These are phyloP conservation scores for Ophiosphaerella korrae DNA, from an alignment of 2,329 filamentous ascomycete species.

Conservation along the genomic window DNA sequence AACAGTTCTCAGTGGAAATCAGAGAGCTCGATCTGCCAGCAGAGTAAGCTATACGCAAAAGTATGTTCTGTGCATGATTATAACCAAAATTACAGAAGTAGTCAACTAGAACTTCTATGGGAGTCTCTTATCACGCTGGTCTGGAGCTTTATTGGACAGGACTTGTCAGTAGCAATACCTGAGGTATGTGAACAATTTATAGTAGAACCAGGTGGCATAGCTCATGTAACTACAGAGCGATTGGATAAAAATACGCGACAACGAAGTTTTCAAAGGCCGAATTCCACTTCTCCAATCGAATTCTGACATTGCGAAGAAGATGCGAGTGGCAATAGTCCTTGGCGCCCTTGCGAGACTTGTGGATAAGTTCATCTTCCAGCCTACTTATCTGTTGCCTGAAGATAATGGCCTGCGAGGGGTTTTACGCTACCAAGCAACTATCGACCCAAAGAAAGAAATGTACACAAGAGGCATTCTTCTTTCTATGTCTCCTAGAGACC, in stretches of 20 bases:
- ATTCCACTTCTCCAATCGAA: constrained; percentile 42
- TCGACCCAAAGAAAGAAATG: constrained; percentile 6
- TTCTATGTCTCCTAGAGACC: constrained; percentile 1
- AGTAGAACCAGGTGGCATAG: not conserved
- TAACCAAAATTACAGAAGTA: not conserved
- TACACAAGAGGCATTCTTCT: constrained; percentile 4
- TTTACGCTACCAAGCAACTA: constrained; percentile 5
- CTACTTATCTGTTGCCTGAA: constrained; percentile 33
- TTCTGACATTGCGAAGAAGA: constrained; percentile 36
- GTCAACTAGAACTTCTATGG: constrained; percentile 1
- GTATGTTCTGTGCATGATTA: no score
- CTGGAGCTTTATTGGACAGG: not conserved
- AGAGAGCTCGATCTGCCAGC: constrained; percentile 1
- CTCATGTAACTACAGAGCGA: constrained; percentile 7
- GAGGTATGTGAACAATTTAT: not conserved
- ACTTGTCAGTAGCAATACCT: not conserved
- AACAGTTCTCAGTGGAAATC: not conserved
- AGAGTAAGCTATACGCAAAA: not conserved
- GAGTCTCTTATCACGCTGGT: not conserved
- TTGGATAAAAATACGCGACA: constrained; percentile 3
- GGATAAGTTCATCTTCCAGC: constrained; percentile 40
- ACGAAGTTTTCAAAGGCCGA: constrained; percentile 9
- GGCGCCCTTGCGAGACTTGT: constrained; percentile 35
- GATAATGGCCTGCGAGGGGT: constrained; percentile 11
- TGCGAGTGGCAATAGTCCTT: constrained; percentile 40